Base-by-base conservation (phyloP, 2,329 filamentous ascomycete genomes). In the Magnaporthiopsis poae region DNA sequence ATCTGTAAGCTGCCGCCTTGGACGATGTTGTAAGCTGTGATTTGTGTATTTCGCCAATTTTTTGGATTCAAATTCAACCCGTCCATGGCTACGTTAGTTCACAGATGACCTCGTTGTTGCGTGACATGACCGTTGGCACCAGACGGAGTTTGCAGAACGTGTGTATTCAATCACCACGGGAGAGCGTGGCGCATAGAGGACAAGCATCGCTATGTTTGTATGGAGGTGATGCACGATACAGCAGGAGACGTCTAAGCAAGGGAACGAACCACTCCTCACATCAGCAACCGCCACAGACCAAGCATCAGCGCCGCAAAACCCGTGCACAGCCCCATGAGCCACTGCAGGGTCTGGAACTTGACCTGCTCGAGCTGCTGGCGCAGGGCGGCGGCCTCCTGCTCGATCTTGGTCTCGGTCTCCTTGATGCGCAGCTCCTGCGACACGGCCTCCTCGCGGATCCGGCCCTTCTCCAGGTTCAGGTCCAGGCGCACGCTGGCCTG, bases 401-500 rank as follows among this genome's bases (percentile, higher is more conserved):
- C 95, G 73, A 99, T 98, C 79, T 96, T 89, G 67, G 93, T 96
- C 81, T 99, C 95, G 15, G 95, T 98, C 84, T 99, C 95, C 81
- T 96, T 97, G 74, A 99, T 92, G 81, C 96, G 96, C 78, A 99
- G 87, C 78, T 99, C 95, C 80, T 98, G 95, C 67, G 90, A 90
- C 71, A 96, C 96, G 25, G 93, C 92, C 81, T 99, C 95, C 79
- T 99, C 95, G 69, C 95, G 84, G 71, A 98, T 99, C 69, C 95
- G 86, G 18, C 95, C 95, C 80, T 99, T 99, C 75, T 99, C 95
- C 62, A 99, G 80, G 77, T 98, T 99, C 68, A 99, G 80, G 77
- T 99, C 95, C 62, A 99, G 80, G 68, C 94, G 85, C 56, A 98
- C 93, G 69, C 90, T 94, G 7, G 94, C 94, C 79, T 98, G 94